A percentile compares a stretch with the other conserved stretches of the same genome.
Conservation (phyloP, 1,139 yeast genomes). For the Suhomyces guaymorum region DNA sequence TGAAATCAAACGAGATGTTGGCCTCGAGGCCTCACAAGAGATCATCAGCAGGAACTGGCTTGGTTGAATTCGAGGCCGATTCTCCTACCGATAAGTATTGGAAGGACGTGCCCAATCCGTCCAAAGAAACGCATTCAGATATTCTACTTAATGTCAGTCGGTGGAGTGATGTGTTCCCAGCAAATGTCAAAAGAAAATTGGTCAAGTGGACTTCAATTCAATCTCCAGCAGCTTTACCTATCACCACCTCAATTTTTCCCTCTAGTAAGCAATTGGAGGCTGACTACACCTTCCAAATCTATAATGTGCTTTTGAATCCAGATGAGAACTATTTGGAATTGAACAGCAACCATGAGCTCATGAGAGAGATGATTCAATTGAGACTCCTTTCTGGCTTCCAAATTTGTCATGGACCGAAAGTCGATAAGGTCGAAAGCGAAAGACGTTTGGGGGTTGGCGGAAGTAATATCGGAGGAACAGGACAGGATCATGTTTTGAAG, state of each 20-base stretch:
- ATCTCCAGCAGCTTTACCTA: slow-evolving; percentile 90
- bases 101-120: slow-evolving; percentile 71
- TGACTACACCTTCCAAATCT: slow-evolving; percentile 62
- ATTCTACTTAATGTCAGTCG: slow-evolving; percentile 53
- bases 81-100: slow-evolving; percentile 45
- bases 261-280: slow-evolving; percentile 60
- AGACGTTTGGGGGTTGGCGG: slow-evolving; percentile 45
- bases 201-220: slow-evolving; percentile 92
- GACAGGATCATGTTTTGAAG: slow-evolving; percentile 48
- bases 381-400: slow-evolving; percentile 88
- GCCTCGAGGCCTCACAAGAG: slow-evolving; percentile 7
- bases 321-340: slow-evolving; percentile 53
- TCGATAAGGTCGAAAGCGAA: slow-evolving; percentile 63
- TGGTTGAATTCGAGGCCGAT: slow-evolving; percentile 8
- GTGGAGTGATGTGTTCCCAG: slow-evolving; percentile 90
- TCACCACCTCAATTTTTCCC: slow-evolving; percentile 78
- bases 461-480: slow-evolving; percentile 20
- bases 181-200: slow-evolving; percentile 58
- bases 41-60: slow-evolving; percentile 8
- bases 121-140: slow-evolving; percentile 54
- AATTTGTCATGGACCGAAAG: slow-evolving; percentile 72
- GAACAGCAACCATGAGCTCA: slow-evolving; percentile 58
- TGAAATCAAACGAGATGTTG: slow-evolving; percentile 5
- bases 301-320: slow-evolving; percentile 57
- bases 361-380: slow-evolving; percentile 86